Evolutionary conservation across 805 yeast species (phyloP).

Genomic region (Ogataea trehalophila): DNA sequence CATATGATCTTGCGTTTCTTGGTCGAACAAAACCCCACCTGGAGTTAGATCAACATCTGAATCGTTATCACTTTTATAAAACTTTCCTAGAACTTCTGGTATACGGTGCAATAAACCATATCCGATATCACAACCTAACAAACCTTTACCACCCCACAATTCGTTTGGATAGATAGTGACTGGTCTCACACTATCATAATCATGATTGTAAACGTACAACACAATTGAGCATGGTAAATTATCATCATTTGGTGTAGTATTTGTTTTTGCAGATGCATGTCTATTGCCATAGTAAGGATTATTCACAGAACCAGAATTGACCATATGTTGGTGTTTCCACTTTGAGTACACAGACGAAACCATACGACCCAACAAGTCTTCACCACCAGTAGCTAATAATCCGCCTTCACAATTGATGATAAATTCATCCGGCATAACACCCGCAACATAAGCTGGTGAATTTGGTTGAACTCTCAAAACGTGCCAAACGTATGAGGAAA

Average conservation of each 20-base stretch:
- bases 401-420: conserved; percentile 88
- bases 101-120: conserved; percentile 73
- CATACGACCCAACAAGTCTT: conserved; percentile 65
- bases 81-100: conserved; percentile 62
- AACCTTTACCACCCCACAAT: conserved; percentile 79
- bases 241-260: background rate
- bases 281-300: conserved; percentile 17
- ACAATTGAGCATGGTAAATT: conserved; percentile 34
- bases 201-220: conserved; percentile 81
- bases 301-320: background rate
- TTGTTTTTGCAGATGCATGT: conserved; percentile 11
- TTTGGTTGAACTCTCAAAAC: conserved; percentile 66
- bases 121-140: conserved; percentile 92
- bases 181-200: conserved; percentile 79
- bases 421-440: conserved; percentile 82
- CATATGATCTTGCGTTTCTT: background rate
- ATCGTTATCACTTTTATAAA: conserved; percentile 12
- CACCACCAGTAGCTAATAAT: conserved; percentile 80
- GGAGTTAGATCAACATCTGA: conserved; percentile 20
- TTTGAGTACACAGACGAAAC: conserved; percentile 48
- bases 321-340: conserved; percentile 14
- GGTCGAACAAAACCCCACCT: conserved; percentile 21
- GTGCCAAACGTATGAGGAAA: conserved; percentile 85
- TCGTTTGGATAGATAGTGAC: conserved; percentile 71
- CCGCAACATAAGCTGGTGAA: conserved; percentile 81